A percentile compares a stretch with the other conserved stretches of the same genome.
Conservation (phyloP, 768 basidiomycete species). For the Pleurotus salmoneostramineus region DNA sequence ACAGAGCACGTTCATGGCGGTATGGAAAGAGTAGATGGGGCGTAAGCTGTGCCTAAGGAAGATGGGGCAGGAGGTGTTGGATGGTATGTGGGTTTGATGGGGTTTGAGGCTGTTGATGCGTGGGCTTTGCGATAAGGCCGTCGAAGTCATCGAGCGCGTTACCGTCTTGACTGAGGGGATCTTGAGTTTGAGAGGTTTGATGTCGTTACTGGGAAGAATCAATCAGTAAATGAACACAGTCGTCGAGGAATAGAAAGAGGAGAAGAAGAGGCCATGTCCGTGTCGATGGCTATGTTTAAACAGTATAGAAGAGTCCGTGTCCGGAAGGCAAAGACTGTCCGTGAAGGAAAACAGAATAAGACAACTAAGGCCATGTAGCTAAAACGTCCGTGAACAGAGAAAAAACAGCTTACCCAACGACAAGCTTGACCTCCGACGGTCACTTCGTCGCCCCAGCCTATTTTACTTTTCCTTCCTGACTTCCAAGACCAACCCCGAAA, state of each 20-base stretch:
- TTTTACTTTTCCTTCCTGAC: no score
- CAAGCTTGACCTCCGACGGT: conserved; percentile 23
- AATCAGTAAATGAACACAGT: not conserved
- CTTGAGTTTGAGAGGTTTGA: conserved; percentile 15
- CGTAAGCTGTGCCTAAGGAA: conserved; percentile 24
- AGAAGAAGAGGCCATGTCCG: not conserved
- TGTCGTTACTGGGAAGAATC: conserved; percentile 19
- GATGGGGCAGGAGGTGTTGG: conserved; percentile 15
- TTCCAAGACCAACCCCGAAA: no score
- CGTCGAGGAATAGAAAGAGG: not conserved
- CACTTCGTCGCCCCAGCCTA: conserved; percentile 49
- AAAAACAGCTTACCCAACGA: conserved; percentile 24
- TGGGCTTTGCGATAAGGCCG: conserved; percentile 6
- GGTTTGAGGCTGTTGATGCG: conserved; percentile 10
- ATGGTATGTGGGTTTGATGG: no score
- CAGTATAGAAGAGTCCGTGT: no score
- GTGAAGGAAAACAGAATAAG: no score
- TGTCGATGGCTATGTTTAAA: no score
- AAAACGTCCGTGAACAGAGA: not conserved
- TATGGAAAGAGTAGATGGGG: conserved; percentile 40
- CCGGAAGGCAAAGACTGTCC: no score
- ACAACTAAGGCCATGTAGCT: no score
- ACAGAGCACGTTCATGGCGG: conserved; percentile 30
- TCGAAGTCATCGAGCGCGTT: conserved; percentile 10
- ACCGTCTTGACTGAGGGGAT: conserved; percentile 13